Evolutionary conservation across 257 asterid species (phyloP).

Genomic region (Solanum bukasovii): DNA sequence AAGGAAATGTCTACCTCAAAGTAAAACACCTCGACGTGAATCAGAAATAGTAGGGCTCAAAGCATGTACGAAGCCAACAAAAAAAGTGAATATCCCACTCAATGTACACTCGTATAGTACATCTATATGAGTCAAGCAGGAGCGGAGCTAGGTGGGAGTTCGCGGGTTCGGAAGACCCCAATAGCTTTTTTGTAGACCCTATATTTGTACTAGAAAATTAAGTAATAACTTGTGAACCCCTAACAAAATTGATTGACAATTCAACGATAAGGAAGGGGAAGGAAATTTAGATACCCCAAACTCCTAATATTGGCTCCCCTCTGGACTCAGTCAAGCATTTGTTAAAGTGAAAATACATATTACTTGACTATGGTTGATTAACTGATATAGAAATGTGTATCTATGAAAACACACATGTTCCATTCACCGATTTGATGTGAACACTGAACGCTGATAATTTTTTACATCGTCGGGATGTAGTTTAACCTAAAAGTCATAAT

Average conservation of each 20-base stretch:
- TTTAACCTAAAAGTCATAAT: background rate
- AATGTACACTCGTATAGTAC: background rate
- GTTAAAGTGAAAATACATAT: background rate
- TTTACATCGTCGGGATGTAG: background rate
- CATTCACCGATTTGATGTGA: background rate
- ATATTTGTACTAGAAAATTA: no score
- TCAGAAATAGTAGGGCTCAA: background rate
- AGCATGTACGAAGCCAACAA: background rate
- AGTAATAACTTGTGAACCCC: no score
- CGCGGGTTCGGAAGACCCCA: no score
- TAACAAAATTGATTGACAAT: no score
- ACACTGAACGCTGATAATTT: background rate
- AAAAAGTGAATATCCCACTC: background rate
- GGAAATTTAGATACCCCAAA: no score
- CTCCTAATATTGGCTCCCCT: no score
- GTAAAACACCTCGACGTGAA: background rate
- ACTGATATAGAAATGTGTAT: background rate
- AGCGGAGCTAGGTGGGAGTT: no score
- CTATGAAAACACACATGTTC: background rate
- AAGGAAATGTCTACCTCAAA: background rate
- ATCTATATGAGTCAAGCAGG: no score
- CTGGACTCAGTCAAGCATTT: no score
- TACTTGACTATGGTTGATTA: background rate
- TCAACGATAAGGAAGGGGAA: no score
- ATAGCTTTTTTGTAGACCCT: no score